Base-by-base conservation (phyloP, 306 rosid species). In the Parietaria judaica region DNA sequence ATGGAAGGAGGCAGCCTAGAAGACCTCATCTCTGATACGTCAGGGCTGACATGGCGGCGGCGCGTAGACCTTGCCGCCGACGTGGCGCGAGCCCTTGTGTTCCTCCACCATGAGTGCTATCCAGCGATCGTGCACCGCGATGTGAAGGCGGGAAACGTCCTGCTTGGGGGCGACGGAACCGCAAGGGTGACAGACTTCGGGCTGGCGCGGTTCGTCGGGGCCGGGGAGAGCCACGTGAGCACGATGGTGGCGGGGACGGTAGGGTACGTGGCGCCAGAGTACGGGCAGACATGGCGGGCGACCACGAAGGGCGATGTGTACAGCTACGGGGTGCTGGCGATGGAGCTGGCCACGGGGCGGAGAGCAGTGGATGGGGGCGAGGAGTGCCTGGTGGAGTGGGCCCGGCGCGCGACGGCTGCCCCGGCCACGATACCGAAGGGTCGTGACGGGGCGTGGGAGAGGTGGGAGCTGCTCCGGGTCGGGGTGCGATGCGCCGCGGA, bases 231-330 rank as follows among this genome's bases (percentile, higher is more conserved):
- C 70, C 97, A 94, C 64, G 99, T 94, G 50, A 94, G 95, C 76
- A 94, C 97, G 16, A 80, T 84, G 82, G 89, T 94, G 58, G 99
- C 99, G 0, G 99, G 97, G 51, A 94, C 99, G 6, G 70, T 94
- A 16, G 99, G 99, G 8, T 94, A 94, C 57, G 97, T 94, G 66
- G 99, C 97, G 38, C 95, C 97, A 0, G 97, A 94, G 69, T 88
- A 88, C 70, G 95, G 95, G 34, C 99, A 94, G 52, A 94, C 95
- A 65, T 88, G 96, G 97, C 88, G 81, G 60, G 99, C 99, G 7
- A 88, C 94, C 0, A 84, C 97, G 6, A 88, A 88, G 56, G 99
- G 99, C 0, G 97, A 94, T 46, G 97, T 94, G 37, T 94, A 94
- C 31, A 94, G 99, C 73, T 94, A 67, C 49, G 99, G 97, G 10